Conservation (phyloP, 2,329 filamentous ascomycete genomes). For the Ophiostoma sp. region DNA sequence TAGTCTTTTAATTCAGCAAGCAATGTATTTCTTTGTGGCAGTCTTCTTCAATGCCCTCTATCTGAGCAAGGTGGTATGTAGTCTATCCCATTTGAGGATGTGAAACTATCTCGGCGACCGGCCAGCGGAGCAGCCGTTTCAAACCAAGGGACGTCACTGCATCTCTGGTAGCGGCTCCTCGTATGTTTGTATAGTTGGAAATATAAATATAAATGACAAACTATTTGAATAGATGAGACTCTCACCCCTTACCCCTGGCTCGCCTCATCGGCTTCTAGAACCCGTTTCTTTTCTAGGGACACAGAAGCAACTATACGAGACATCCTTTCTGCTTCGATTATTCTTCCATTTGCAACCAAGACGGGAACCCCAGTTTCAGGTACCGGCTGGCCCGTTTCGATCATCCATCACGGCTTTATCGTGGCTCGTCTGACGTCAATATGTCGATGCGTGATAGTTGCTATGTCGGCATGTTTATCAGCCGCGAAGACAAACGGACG, state of each 20-base stretch:
- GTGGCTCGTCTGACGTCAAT: not conserved
- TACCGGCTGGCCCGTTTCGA: not conserved
- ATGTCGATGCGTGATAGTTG: not conserved
- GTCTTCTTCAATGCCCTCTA: not conserved
- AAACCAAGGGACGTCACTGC: constrained; percentile 16
- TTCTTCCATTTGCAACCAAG: not conserved
- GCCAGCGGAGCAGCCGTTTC: constrained; percentile 23
- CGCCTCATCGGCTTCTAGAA: constrained; percentile 4
- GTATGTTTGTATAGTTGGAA: not conserved
- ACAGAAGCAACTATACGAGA: not conserved
- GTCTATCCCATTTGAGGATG: constrained; percentile 1
- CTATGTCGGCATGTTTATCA: no score
- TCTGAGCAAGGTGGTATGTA: not conserved
- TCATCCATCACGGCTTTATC: not conserved
- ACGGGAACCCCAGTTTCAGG: not conserved
- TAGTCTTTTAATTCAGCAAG: not conserved
- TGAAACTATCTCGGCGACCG: constrained; percentile 23
- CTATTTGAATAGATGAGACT: not conserved
- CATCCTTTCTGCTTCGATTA: not conserved
- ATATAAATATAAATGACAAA: not conserved
- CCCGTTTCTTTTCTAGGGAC: no score
- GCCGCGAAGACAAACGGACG: not conserved
- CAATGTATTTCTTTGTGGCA: not conserved
- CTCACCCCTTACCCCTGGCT: constrained; percentile 18
- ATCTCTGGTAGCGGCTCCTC: not conserved